These are phyloP conservation scores for Diaporthe humulicola DNA, from an alignment of 2,329 filamentous ascomycete genomes.

Conservation along the genomic window DNA sequence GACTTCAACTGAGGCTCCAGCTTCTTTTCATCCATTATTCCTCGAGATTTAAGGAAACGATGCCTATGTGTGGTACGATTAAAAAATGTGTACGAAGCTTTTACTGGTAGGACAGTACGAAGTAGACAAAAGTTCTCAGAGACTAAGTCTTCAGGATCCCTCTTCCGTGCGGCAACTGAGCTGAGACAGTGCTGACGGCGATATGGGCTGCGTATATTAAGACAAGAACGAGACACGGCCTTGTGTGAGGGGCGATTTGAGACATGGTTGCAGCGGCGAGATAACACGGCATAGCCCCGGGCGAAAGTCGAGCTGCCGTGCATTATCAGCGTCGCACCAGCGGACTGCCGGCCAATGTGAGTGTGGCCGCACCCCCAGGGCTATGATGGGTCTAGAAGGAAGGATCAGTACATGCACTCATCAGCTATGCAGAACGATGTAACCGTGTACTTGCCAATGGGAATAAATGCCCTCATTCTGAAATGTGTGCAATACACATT, in stretches of 20 bases:
- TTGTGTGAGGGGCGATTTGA: conserved; percentile 3
- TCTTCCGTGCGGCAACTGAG: background rate
- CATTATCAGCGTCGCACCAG: conserved; percentile 1
- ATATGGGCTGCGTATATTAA: background rate
- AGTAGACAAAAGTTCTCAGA: background rate
- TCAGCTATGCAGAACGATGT: background rate
- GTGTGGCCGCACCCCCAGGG: background rate
- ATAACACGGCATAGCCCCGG: background rate
- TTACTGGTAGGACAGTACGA: too few relatives aligned
- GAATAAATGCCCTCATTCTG: background rate
- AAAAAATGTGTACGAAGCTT: background rate
- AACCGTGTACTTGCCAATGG: background rate
- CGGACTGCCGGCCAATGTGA: background rate
- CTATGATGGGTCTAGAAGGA: background rate
- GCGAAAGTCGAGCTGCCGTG: background rate
- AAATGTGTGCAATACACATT: background rate
- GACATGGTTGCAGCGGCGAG: conserved; percentile 9
- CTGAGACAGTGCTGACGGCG: conserved; percentile 9
- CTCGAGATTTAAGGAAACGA: rapidly evolving
- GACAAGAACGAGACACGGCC: background rate
- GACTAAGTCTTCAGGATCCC: background rate
- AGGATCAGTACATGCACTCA: background rate
- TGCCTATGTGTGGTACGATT: background rate
- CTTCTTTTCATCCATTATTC: conserved; percentile 14
- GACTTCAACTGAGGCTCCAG: conserved; percentile 14